Evolutionary conservation across 176 grass and related monocot species (phyloP), one percentile per base, ranked within the genome.

Genomic region (Paspalum vaginatum): DNA sequence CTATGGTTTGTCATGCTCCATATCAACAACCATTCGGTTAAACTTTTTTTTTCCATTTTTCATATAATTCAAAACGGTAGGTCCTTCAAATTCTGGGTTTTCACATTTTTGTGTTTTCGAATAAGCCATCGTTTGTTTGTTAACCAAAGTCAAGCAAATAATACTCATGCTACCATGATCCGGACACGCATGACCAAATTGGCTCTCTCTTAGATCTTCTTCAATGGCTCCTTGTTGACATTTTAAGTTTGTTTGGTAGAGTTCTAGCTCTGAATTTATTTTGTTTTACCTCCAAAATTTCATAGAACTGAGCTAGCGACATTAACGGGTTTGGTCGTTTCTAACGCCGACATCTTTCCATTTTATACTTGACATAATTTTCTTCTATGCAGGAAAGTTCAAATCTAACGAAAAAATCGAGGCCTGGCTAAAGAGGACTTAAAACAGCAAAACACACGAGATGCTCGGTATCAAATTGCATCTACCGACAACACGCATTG

Each of bases 381-480:
- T 18, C 18, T 0, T 64, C 20, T n/a, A 9, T 17, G 32, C 7
- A 20, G 11, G 3, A 41, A 65, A 41, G 15, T 41, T 41, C 8
- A 65, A n/a, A 65, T 42, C 38, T 9, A 41, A 18, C 1, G 27
- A 39, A 16, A 63, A 17, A 53, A 18, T 8, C 16, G 6, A 6
- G 43, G 7, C 50, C 17, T 2, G 21, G n/a, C 55, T 11, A 22
- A 24, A 22, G 2, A 22, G 55, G 0, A 58, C 21, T 61, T 32
- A 15, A 13, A 61, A n/a, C n/a, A n/a, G n/a, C n/a, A n/a, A n/a
- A n/a, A n/a, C n/a, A n/a, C n/a, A n/a, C n/a, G 42, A 47, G 20
- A 69, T 69, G 66, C n/a, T 47, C 20, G 11, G 65, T 68, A 68
- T 32, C 65, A 68, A 69, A 69, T 69, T n/a, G 42, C n/a, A 68